Base-by-base conservation (phyloP, 2,329 filamentous ascomycete genomes). In the Elsinoe ampelina region DNA sequence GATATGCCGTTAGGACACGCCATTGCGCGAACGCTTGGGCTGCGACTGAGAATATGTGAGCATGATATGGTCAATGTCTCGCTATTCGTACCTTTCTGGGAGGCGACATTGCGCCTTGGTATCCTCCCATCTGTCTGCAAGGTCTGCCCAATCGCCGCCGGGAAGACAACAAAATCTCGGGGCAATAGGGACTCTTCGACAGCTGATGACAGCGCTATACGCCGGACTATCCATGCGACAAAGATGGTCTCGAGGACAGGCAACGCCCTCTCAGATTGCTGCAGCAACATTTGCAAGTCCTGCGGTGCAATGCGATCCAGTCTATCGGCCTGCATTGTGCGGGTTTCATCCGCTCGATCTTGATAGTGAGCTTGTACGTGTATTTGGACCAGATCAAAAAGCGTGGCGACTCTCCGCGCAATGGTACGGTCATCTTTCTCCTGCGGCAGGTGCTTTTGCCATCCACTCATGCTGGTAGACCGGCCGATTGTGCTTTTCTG, bases 1-100 rank as follows among this genome's bases (percentile, higher is more conserved):
- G 35, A 42, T 51, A 57, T 17, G 20, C 32, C 13, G 38, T 47
- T 7, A 56, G 54, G 17, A 17, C 5, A 15, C 54, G 55, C 55
- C 26, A 38, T 17, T 36, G 51, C 11, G 38, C 34, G 17, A 47
- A 47, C 4, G 42, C 42, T n/a, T 47, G 42, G 17, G 42, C 5
- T 47, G 42, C 17, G 22, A 22, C 42, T 30, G 10, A 8, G 5
- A 17, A 11, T 22, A 8, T 13, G 17, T 22, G n/a, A 22, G 42
- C 5, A 19, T 47, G 19, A 4, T 10, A 6, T 7, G 39, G 19
- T 15, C 39, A 43, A n/a, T n/a, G n/a, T n/a, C n/a, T 20, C 39
- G 19, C 6, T 8, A 43, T 15, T 15, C 19, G 7, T 22, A 47
- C 42, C 42, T 22, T 30, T 47, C 17, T 30, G 17, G 10, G 42